Evolutionary conservation across 148 eudicot species (phyloP).

Genomic region (Cornus controversa): DNA sequence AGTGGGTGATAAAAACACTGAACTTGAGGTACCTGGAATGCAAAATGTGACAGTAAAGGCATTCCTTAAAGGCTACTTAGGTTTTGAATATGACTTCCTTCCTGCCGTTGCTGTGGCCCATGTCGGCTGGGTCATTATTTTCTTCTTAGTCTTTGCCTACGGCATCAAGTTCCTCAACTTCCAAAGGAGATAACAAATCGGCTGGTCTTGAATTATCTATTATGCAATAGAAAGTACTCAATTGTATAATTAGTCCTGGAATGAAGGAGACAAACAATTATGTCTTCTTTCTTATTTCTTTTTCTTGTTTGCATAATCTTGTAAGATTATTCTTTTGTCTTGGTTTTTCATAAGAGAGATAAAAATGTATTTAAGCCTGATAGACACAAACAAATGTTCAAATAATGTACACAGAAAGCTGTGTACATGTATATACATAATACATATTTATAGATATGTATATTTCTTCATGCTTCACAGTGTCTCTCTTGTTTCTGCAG

Average conservation of each 20-base stretch:
- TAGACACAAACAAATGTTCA: not conserved
- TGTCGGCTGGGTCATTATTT: conserved; percentile 48
- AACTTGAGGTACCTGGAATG: conserved; percentile 46
- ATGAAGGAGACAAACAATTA: too few relatives aligned
- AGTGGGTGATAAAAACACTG: conserved; percentile 42
- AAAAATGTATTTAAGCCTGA: not conserved
- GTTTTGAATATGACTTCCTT: conserved; percentile 53
- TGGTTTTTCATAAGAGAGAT: not conserved
- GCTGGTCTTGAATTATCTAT: not conserved
- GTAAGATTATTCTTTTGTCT: not conserved
- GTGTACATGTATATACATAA: not conserved
- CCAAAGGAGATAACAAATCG: conserved; percentile 54
- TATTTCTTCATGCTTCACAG: too few relatives aligned
- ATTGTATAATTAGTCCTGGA: not conserved
- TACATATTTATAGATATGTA: too few relatives aligned
- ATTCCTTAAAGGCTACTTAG: conserved; percentile 40
- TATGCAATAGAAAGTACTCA: not conserved
- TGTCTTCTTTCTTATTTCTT: not conserved
- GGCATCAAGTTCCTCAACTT: conserved; percentile 64
- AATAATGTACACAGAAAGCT: not conserved
- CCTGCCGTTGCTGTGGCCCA: conserved; percentile 49
- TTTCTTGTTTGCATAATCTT: not conserved
- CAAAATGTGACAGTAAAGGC: conserved; percentile 28
- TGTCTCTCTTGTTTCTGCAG: not conserved
- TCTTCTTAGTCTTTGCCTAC: conserved; percentile 51